Evolutionary conservation across 2,329 filamentous ascomycete genomes (phyloP).

Genomic region (Cephalotrichum gorgonifer): DNA sequence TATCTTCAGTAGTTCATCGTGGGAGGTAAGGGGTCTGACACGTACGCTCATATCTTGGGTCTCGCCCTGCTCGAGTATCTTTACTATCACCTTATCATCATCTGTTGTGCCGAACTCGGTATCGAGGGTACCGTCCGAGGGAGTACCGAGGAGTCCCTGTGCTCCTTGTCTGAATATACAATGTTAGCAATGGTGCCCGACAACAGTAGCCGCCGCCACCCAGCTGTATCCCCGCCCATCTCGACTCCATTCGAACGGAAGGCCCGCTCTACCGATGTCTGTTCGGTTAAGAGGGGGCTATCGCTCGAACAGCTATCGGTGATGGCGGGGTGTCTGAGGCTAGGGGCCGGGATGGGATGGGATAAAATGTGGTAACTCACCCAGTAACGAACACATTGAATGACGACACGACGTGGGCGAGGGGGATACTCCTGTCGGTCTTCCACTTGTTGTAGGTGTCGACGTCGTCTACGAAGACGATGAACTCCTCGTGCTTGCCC

Average conservation of each 20-base stretch:
- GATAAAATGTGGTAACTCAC: conserved; percentile 39
- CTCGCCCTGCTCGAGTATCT: conserved; percentile 69
- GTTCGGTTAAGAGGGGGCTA: too few relatives aligned
- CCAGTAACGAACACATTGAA: conserved; percentile 89
- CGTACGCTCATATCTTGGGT: conserved; percentile 50
- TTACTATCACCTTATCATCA: conserved; percentile 70
- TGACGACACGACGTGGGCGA: conserved; percentile 74
- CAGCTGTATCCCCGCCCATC: too few relatives aligned
- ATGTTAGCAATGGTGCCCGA: neutral
- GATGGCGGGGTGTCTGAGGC: conserved; percentile 11
- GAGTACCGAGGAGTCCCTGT: conserved; percentile 68
- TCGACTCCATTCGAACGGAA: too few relatives aligned
- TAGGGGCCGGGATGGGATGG: neutral
- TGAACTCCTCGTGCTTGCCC: conserved; percentile 51
- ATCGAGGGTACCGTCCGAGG: conserved; percentile 65
- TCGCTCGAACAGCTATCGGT: neutral
- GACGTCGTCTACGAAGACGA: conserved; percentile 48
- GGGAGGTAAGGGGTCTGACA: neutral
- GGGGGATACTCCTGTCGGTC: conserved; percentile 64
- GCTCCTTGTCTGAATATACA: conserved; percentile 58
- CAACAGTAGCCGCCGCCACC: too few relatives aligned
- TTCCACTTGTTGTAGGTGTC: conserved; percentile 72
- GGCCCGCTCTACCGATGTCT: too few relatives aligned
- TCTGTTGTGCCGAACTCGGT: conserved; percentile 77
- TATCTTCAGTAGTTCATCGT: neutral